Conservation (phyloP, 306 rosid genomes). For the Prunus mume region DNA sequence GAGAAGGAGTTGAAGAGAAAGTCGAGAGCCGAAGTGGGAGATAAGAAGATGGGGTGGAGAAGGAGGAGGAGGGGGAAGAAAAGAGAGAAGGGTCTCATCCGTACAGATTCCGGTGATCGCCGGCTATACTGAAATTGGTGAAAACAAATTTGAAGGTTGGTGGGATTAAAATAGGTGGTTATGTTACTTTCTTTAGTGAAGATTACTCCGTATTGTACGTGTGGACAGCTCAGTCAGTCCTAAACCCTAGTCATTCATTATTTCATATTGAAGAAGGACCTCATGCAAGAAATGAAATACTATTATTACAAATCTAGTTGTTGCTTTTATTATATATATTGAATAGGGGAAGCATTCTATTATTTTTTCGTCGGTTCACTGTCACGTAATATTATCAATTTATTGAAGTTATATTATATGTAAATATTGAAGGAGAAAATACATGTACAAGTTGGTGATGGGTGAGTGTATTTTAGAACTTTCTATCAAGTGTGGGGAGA, state of each 20-base stretch:
- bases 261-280: neutral
- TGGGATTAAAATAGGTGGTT: neutral
- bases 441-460: no score
- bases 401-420: neutral
- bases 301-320: neutral
- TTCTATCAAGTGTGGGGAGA: no score
- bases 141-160: neutral
- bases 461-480: no score
- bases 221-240: neutral
- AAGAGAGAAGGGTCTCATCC: conserved; percentile 15
- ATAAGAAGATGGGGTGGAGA: conserved; percentile 5
- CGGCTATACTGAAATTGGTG: neutral
- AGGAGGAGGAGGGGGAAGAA: conserved; percentile 9
- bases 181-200: neutral
- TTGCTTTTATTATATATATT: neutral
- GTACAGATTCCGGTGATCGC: neutral
- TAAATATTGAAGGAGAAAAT: no score
- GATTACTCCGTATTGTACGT: neutral
- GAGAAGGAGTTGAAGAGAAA: conserved; percentile 66
- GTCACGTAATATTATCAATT: neutral
- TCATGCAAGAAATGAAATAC: no score
- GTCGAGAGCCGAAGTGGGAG: conserved; percentile 37
- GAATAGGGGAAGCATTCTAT: neutral
- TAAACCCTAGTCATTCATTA: neutral
- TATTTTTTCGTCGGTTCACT: no score